A percentile compares a stretch with the other conserved stretches of the same genome.
Evolutionary conservation across 2,329 filamentous ascomycete genomes (phyloP).

Genomic region (Tolypocladium album): DNA sequence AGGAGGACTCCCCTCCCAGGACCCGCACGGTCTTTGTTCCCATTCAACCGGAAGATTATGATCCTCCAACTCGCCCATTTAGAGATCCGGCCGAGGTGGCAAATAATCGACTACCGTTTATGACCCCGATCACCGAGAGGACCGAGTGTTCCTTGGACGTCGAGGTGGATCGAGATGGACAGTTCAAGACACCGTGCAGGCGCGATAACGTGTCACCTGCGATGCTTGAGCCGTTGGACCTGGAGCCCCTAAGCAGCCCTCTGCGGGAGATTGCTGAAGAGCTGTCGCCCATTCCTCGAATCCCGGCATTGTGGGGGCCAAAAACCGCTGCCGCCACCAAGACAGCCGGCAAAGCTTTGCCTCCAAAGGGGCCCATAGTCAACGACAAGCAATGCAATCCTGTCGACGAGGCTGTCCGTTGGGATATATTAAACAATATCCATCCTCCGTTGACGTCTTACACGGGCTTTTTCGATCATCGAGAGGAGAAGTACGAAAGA

Average conservation of each 20-base stretch:
- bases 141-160: conserved; percentile 79
- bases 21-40: conserved; percentile 64
- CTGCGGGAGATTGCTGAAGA: conserved; percentile 54
- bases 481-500: conserved; percentile 50
- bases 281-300: conserved; percentile 32
- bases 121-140: conserved; percentile 96
- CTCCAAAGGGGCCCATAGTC: conserved; percentile 61
- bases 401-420: conserved; percentile 63
- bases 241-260: conserved; percentile 56
- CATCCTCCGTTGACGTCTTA: conserved; percentile 66
- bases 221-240: conserved; percentile 21
- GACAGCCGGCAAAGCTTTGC: conserved; percentile 26
- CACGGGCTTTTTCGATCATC: conserved; percentile 69
- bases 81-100: conserved; percentile 70
- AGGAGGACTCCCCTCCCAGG: conserved; percentile 31
- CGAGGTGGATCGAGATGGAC: conserved; percentile 48
- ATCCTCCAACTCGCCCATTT: conserved; percentile 68
- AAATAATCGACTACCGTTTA: conserved; percentile 89
- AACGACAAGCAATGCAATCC: conserved; percentile 82
- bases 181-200: conserved; percentile 69
- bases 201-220: conserved; percentile 18
- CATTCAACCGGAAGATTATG: conserved; percentile 76
- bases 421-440: conserved; percentile 63
- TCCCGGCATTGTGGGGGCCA: conserved; percentile 37
- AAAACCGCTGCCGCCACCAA: conserved; percentile 27